Base-by-base conservation (phyloP, 148 eudicot species). In the Selenicereus undatus region DNA sequence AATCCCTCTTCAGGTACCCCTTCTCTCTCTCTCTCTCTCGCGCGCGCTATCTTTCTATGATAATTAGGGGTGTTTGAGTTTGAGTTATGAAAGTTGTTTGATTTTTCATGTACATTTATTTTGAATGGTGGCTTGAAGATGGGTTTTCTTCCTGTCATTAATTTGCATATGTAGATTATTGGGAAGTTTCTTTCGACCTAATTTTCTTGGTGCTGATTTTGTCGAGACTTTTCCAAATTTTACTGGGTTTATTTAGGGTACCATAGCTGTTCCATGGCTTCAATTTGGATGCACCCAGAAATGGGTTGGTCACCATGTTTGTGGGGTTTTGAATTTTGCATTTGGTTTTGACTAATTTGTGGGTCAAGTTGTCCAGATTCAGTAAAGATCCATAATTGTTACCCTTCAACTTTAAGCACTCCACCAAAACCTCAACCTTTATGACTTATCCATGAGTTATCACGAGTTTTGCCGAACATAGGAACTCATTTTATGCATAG, bases 1-100 rank as follows among this genome's bases (percentile, higher is more conserved):
- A 82, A 78, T 8, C 88, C 86, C 30, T 76, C 84, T 82, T 82
- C 86, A 86, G 92, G 93, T 94, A 86, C 84, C 68, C 22, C 27
- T 16, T 48, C 51, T 71, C 2, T 13, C n/a, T 54, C 65, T 60
- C 65, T 60, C 24, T 60, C 65, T 60, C 65, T 60, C 68, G n/a
- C 68, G n/a, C 68, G n/a, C 29, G n/a, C 68, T 64, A 1, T 60
- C 10, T 8, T 5, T n/a, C 35, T 54, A 27, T 43, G 39, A 39
- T 54, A 42, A 73, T 78, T 60, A 16, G 73, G 27, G 30, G 35
- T n/a, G 39, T 16, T 76, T 77, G 16, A 56, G 74, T 20, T 76
- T 77, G 16, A 71, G 18, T 79, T 50, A 2, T 64, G 22, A 17
- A 52, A 75, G 0, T 39, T 73, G 48, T 11, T 32, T 64, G 69